Evolutionary conservation across 345 rosid species (phyloP).

Genomic region (Acer yangbiense): DNA sequence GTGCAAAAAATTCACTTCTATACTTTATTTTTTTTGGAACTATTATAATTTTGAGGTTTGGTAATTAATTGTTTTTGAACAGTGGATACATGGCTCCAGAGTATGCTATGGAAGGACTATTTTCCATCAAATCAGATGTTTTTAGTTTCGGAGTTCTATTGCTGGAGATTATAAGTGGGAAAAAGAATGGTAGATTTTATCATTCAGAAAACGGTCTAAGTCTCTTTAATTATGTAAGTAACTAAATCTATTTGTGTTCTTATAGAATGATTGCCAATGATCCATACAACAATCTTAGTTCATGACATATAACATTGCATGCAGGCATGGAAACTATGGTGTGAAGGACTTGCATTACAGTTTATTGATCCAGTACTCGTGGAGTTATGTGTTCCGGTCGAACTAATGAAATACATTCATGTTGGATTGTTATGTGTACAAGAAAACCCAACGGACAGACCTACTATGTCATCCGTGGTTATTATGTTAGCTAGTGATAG

Average conservation of each 20-base stretch:
- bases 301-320: neutral
- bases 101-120: slow-evolving; percentile 37
- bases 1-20: neutral
- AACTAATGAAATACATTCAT: slow-evolving; percentile 18
- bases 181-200: slow-evolving; percentile 33
- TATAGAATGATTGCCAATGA: neutral
- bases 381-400: slow-evolving; percentile 8
- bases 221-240: slow-evolving; percentile 36
- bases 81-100: slow-evolving; percentile 49
- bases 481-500: slow-evolving; percentile 29
- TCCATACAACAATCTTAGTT: neutral
- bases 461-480: slow-evolving; percentile 16
- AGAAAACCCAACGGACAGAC: slow-evolving; percentile 19
- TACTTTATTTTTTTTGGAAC: too few species aligned
- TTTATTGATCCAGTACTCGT: slow-evolving; percentile 4
- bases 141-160: slow-evolving; percentile 54
- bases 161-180: slow-evolving; percentile 42
- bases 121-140: slow-evolving; percentile 43
- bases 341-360: neutral
- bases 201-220: slow-evolving; percentile 26
- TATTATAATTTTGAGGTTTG: too few species aligned
- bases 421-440: slow-evolving; percentile 25
- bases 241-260: neutral
- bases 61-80: neutral
- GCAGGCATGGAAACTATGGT: slow-evolving; percentile 37